Conservation (phyloP, 306 rosid genomes). For the Cucumis hystrix region DNA sequence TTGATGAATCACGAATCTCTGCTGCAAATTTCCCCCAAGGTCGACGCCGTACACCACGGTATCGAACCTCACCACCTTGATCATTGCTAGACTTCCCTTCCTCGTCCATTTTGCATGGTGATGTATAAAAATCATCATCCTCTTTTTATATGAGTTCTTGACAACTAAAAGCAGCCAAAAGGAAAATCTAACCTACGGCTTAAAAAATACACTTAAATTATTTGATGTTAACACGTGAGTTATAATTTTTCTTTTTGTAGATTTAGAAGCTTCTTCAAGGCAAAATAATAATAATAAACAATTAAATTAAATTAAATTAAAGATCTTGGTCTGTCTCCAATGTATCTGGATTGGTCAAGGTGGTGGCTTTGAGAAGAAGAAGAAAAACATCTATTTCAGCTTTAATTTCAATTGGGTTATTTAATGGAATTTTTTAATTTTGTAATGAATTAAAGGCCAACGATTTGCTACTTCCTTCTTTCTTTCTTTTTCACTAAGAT, state of each 20-base stretch:
- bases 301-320: no score
- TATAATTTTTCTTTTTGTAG: background rate
- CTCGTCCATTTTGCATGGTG: constrained; percentile 7
- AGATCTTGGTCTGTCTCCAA: background rate
- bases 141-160: background rate
- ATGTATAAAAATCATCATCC: background rate
- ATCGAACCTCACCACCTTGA: constrained; percentile 20
- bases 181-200: background rate
- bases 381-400: background rate
- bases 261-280: background rate
- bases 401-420: background rate
- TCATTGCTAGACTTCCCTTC: background rate
- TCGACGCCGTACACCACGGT: constrained; percentile 62
- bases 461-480: background rate
- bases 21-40: constrained; percentile 96
- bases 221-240: background rate
- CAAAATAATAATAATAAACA: background rate
- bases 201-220: background rate
- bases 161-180: background rate
- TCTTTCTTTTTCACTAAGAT: background rate
- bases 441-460: background rate
- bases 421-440: background rate
- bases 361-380: background rate
- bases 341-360: constrained; percentile 9
- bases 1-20: constrained; percentile 68